These are phyloP conservation scores for Ottelia alismoides DNA, from an alignment of 106 monocot genomes.

Conservation along the genomic window DNA sequence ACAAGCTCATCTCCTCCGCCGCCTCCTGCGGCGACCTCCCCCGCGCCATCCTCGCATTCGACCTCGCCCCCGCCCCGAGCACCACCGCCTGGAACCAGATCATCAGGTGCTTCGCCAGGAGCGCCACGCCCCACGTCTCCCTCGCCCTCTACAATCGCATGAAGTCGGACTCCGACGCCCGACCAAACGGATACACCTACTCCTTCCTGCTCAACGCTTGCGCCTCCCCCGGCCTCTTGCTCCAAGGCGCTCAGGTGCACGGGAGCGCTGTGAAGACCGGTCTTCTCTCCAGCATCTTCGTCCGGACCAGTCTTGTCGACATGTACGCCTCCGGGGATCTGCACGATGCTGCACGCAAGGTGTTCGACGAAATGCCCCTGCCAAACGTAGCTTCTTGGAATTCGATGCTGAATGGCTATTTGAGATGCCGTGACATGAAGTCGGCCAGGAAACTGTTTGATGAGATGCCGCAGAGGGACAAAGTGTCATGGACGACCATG, in stretches of 20 bases:
- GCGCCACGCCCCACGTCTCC: constrained; percentile 6
- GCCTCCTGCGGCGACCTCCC: constrained; percentile 8
- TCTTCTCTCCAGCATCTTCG: constrained; percentile 10
- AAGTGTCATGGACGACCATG: constrained; percentile 26
- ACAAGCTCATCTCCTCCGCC: constrained; percentile 25
- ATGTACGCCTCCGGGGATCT: constrained; percentile 12
- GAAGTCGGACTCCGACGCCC: neutral
- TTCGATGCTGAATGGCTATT: constrained; percentile 16
- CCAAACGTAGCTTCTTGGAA: constrained; percentile 9
- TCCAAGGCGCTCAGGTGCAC: constrained; percentile 14
- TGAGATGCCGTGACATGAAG: constrained; percentile 4
- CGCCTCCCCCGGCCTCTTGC: too few species aligned
- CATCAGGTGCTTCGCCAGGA: constrained; percentile 11
- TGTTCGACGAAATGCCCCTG: constrained; percentile 10
- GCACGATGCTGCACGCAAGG: constrained; percentile 3
- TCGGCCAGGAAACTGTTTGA: constrained; percentile 12
- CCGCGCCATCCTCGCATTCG: constrained; percentile 11
- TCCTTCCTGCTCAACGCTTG: constrained; percentile 22
- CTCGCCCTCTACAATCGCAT: constrained; percentile 10
- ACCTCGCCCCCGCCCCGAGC: constrained; percentile 5
- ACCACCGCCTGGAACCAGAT: constrained; percentile 29
- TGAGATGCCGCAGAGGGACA: constrained; percentile 17
- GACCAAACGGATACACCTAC: constrained; percentile 25
- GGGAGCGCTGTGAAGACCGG: constrained; percentile 5
- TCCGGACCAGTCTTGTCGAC: constrained; percentile 22